Percentiles rank a stretch among this genome's conserved stretches.
Conservation (phyloP, 306 rosid genomes). For the Vigna nakashimae region DNA sequence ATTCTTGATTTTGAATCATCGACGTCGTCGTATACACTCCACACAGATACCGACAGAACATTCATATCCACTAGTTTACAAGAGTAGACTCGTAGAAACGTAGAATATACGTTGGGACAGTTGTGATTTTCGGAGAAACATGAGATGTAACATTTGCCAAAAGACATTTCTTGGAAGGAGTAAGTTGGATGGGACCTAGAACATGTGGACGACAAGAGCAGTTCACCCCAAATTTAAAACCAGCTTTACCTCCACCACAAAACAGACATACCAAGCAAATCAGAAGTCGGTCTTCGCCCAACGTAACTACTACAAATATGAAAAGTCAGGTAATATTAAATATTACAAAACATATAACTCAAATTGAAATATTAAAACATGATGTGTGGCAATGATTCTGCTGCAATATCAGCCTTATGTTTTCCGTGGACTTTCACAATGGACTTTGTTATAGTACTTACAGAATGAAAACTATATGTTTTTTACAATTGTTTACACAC, state of each 20-base stretch:
- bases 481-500: too few relatives aligned
- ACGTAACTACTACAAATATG: background rate
- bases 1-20: constrained; percentile 17
- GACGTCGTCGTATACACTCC: constrained; percentile 21
- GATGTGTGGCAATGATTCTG: too few relatives aligned
- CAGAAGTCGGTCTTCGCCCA: background rate
- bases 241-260: background rate
- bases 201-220: too few relatives aligned
- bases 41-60: constrained; percentile 8
- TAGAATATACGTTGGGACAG: background rate
- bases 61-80: constrained; percentile 18
- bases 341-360: too few relatives aligned
- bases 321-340: too few relatives aligned
- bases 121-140: background rate
- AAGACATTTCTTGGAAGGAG: constrained; percentile 6
- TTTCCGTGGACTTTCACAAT: too few relatives aligned
- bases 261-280: background rate
- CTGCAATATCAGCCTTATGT: too few relatives aligned
- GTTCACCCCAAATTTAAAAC: background rate
- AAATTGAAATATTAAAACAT: too few relatives aligned
- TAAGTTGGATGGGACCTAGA: background rate
- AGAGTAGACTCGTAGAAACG: background rate
- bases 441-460: too few relatives aligned
- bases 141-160: background rate
- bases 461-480: too few relatives aligned